These are phyloP conservation scores for Tuctoria greenei DNA, from an alignment of 176 grass and related monocot species.

Conservation along the genomic window DNA sequence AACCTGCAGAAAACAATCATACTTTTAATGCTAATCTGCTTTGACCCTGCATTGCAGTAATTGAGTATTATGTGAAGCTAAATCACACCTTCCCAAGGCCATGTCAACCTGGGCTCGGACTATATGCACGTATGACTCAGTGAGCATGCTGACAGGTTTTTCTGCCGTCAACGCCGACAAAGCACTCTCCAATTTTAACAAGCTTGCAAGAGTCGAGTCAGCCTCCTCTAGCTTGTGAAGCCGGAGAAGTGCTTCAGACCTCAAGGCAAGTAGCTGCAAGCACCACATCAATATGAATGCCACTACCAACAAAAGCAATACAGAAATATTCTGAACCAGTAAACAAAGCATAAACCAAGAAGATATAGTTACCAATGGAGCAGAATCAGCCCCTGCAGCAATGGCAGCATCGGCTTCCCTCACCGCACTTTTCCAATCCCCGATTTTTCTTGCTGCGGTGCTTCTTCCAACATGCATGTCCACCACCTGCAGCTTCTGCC, in stretches of 20 bases:
- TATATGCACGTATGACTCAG: slow-evolving; percentile 66
- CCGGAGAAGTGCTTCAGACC: slow-evolving; percentile 85
- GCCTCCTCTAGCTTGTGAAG: slow-evolving; percentile 83
- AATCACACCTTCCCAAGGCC: slow-evolving; percentile 82
- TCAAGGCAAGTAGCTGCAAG: slow-evolving; percentile 73
- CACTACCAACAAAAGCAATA: slow-evolving; percentile 3
- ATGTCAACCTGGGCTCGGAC: slow-evolving; percentile 85
- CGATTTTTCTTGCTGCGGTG: slow-evolving; percentile 66
- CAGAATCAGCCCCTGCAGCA: slow-evolving; percentile 72
- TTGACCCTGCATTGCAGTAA: slow-evolving; percentile 17
- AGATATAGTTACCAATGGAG: slow-evolving; percentile 54
- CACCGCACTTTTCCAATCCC: slow-evolving; percentile 81
- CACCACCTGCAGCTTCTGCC: slow-evolving; percentile 72
- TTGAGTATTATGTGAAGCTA: slow-evolving; percentile 26
- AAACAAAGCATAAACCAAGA: not conserved
- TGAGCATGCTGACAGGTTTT: slow-evolving; percentile 68
- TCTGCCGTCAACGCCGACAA: slow-evolving; percentile 36
- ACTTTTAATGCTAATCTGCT: slow-evolving; percentile 14
- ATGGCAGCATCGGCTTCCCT: slow-evolving; percentile 93
- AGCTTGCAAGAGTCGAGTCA: slow-evolving; percentile 57
- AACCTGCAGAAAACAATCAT: slow-evolving; percentile 65
- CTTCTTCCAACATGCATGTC: slow-evolving; percentile 67
- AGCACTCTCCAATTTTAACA: slow-evolving; percentile 54
- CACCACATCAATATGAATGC: slow-evolving; percentile 14
- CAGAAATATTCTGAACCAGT: slow-evolving; percentile 6